A percentile compares a stretch with the other conserved stretches of the same genome.
Conservation (phyloP, 495 filamentous ascomycete genomes). For the Podospora bellae-mahoneyi region DNA sequence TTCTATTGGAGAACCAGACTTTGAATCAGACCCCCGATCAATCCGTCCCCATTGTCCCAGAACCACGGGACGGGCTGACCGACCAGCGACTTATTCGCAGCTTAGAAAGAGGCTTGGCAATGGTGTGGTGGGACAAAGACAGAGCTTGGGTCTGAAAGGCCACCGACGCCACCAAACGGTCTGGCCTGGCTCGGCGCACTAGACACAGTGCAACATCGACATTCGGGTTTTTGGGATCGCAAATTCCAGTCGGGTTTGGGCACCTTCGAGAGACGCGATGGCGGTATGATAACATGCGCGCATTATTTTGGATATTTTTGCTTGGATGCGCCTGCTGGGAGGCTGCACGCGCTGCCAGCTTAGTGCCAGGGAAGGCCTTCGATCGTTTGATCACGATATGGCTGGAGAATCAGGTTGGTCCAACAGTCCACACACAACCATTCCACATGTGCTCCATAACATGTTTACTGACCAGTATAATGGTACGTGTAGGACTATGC, state of each 20-base stretch:
- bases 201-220: not conserved
- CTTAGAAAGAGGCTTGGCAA: not conserved
- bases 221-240: not conserved
- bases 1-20: not conserved
- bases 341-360: constrained; percentile 9
- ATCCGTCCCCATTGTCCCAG: not conserved
- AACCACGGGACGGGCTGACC: not conserved
- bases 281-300: constrained; percentile 19
- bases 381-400: constrained; percentile 66
- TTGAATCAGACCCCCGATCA: not conserved
- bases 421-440: not conserved
- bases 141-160: not conserved
- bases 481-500: constrained; percentile 49
- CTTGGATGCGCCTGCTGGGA: constrained; percentile 38
- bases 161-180: not conserved
- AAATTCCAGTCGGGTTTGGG: not conserved
- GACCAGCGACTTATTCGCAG: not conserved
- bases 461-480: not conserved
- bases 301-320: constrained; percentile 21
- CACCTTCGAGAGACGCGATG: constrained; percentile 4
- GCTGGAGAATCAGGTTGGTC: constrained; percentile 59
- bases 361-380: constrained; percentile 57
- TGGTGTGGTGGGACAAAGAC: not conserved
- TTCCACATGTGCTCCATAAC: constrained; percentile 10
- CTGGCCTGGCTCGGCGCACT: not conserved